Conservation (phyloP, 108 stramenopile genomes). For the Mediolabrus comicus region DNA sequence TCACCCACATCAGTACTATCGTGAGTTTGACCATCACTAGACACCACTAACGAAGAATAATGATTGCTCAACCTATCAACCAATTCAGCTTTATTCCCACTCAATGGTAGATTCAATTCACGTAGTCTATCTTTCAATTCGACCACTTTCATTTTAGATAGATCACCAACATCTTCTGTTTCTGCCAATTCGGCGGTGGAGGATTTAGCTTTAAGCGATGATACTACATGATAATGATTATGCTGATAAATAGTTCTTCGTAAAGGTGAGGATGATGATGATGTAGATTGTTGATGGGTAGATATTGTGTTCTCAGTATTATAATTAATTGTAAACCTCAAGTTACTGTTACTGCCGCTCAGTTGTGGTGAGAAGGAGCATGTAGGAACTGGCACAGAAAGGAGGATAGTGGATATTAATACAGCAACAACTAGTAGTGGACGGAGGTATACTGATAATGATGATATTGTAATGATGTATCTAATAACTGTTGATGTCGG, state of each 20-base stretch:
- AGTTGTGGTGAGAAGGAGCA: background rate
- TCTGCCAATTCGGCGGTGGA: background rate
- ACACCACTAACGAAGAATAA: background rate
- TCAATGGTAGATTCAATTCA: constrained; percentile 4
- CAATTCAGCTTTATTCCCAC: constrained; percentile 12
- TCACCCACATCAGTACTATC: background rate
- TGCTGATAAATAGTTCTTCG: too few species aligned
- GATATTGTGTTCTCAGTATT: background rate
- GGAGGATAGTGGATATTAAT: background rate
- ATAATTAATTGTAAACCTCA: background rate
- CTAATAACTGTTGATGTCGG: background rate
- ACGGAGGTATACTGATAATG: background rate
- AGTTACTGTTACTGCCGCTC: background rate
- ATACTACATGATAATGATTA: background rate
- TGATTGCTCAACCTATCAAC: constrained; percentile 3
- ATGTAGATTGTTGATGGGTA: background rate
- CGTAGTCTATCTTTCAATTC: constrained; percentile 17
- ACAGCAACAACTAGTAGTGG: background rate
- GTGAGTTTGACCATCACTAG: background rate
- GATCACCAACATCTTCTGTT: background rate
- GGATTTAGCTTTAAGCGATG: background rate
- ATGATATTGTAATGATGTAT: background rate
- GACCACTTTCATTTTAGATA: background rate
- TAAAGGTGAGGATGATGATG: background rate
- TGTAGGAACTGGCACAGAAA: background rate